These are phyloP conservation scores for Erysimum cheiranthoides DNA, from an alignment of 345 rosid species.

Conservation along the genomic window DNA sequence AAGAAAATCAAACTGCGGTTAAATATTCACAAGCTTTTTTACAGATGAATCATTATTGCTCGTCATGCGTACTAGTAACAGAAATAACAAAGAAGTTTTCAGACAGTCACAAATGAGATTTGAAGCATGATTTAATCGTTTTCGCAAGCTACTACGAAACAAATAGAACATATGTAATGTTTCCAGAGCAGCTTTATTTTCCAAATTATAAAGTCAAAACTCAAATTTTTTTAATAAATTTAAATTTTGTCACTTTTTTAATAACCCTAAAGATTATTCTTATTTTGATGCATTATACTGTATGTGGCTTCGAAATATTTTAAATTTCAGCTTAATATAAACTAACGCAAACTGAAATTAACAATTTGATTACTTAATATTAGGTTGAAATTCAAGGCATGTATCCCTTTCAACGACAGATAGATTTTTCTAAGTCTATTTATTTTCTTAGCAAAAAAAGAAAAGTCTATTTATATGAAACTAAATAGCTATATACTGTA, in stretches of 20 bases:
- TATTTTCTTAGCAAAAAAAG: neutral
- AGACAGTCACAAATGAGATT: too few relatives aligned
- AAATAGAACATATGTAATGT: too few relatives aligned
- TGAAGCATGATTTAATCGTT: too few relatives aligned
- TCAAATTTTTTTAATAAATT: neutral
- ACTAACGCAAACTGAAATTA: neutral
- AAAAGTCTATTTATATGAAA: neutral
- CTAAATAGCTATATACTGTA: neutral
- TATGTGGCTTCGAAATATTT: neutral
- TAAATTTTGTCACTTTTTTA: neutral
- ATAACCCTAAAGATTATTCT: neutral
- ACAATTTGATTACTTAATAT: neutral
- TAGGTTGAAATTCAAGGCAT: neutral
- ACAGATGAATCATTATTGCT: too few relatives aligned
- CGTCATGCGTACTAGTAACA: too few relatives aligned
- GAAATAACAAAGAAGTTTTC: too few relatives aligned
- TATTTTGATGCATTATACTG: conserved; percentile 4
- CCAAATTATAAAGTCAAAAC: neutral
- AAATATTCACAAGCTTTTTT: too few relatives aligned
- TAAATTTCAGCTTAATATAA: neutral
- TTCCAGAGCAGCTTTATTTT: too few relatives aligned
- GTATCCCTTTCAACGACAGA: neutral
- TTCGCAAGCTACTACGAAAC: too few relatives aligned
- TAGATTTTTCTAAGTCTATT: neutral
- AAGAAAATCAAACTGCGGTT: neutral